phyloP scores from a whole-genome alignment of 139 green algal genomes.

The Chlamydomonas asymmetrica region DNA sequence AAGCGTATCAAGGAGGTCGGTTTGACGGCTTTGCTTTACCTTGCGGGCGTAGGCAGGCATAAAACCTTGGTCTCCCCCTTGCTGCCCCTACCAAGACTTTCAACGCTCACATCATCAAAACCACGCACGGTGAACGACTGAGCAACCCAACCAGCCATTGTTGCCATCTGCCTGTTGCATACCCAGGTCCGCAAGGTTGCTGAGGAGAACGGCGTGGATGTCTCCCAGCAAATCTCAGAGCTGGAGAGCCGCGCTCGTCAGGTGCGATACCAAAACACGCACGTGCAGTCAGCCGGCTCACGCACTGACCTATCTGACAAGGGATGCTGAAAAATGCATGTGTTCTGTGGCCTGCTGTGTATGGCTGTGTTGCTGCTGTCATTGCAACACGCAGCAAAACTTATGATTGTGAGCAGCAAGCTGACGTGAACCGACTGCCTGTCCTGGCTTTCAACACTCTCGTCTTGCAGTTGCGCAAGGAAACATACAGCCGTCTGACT shows the following conservation, averaged over 20 bases:
- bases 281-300: conserved; percentile 1
- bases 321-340: too few species aligned
- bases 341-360: too few species aligned
- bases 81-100: too few species aligned
- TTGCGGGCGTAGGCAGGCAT: too few species aligned
- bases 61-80: not conserved
- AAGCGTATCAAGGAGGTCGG: conserved; percentile 95
- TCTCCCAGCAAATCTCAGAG: conserved; percentile 80
- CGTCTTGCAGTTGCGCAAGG: conserved; percentile 79
- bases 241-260: conserved; percentile 81
- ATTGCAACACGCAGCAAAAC: too few species aligned
- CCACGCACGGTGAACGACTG: too few species aligned
- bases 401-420: too few species aligned
- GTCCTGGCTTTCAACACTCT: too few species aligned
- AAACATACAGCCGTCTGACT: conserved; percentile 93
- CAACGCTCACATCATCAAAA: too few species aligned
- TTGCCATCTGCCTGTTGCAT: not conserved
- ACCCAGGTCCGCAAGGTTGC: conserved; percentile 85
- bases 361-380: too few species aligned
- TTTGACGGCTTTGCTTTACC: conserved; percentile 12
- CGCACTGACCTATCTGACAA: not conserved
- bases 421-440: too few species aligned
- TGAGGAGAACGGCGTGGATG: conserved; percentile 93
- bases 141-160: too few species aligned
- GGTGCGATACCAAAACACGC: conserved; percentile 47